Evolutionary conservation across 2,329 filamentous ascomycete species (phyloP), one percentile per base, ranked within the genome.

Genomic region (Lasiodiplodia gonubiensis): DNA sequence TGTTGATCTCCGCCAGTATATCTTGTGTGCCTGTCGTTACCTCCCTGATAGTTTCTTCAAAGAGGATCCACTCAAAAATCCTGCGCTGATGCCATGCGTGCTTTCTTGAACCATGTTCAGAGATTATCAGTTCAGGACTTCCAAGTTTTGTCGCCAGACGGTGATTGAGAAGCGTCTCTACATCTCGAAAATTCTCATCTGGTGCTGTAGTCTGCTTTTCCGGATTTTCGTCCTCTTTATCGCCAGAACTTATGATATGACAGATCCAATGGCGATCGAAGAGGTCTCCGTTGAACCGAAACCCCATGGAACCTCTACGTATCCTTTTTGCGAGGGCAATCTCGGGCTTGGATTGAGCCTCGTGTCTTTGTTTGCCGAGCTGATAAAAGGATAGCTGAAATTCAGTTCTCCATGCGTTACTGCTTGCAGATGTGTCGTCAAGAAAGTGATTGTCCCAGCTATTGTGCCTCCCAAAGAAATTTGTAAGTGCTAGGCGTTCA

Each of bases 51-150:
- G 73, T 74, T 1, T 66, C 51, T 12, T 72, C 70, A 16, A 75
- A 69, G 0, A 77, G 59, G 10, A 72, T 64, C 18, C 76, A 67
- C 46, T 78, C 75, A 1, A 76, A 69, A 1, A 76, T 70, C 52
- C 74, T 75, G 12, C 74, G 69, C 54, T 77, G 74, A 11, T 71
- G 69, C 70, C 71, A 75, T 8, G 74, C 23, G n/a, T 16, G 4
- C 27, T 61, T 57, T 4, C n/a, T 39, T 12, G 35, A 16, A 4
- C 35, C 35, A 1, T 2, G 12, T 30, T 14, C n/a, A 52, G 23
- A 14, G 16, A 52, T 1, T 52, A 11, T 2, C 21, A 52, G 11
- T 12, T 25, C 49, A 4, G 25, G 3, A 14, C 4, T 12, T 3
- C 35, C 35, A 16, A 16, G 4, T 16, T 39, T 16, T 16, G 2